These are phyloP conservation scores for Magnaporthiopsis incrustans DNA, from an alignment of 2,329 filamentous ascomycete genomes.

Conservation along the genomic window DNA sequence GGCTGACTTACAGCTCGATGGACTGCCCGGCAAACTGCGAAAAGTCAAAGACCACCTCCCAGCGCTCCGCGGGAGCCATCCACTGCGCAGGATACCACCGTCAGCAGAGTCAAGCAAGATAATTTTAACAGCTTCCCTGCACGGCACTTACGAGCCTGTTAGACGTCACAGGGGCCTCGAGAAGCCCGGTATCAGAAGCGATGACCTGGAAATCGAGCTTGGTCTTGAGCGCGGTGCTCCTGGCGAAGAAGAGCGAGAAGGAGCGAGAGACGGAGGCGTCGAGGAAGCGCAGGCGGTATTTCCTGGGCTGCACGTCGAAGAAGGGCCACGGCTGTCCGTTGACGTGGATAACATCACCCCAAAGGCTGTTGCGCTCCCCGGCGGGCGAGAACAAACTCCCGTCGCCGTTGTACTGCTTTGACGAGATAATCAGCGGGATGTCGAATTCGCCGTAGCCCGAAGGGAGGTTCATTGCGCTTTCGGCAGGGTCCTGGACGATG, in stretches of 20 bases:
- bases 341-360: constrained; percentile 49
- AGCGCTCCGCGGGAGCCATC: constrained; percentile 48
- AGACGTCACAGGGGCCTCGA: constrained; percentile 31
- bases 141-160: neutral
- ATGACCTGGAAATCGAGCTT: constrained; percentile 43
- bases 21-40: constrained; percentile 37
- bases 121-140: too few species aligned
- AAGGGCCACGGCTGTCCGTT: constrained; percentile 54
- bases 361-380: constrained; percentile 37
- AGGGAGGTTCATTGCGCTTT: constrained; percentile 42
- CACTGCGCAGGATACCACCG: constrained; percentile 12
- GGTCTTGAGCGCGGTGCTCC: constrained; percentile 20
- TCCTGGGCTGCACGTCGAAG: constrained; percentile 49
- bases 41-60: constrained; percentile 51
- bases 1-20: constrained; percentile 24
- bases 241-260: constrained; percentile 39
- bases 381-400: constrained; percentile 39
- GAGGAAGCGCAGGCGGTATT: constrained; percentile 49
- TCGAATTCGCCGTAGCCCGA: constrained; percentile 42
- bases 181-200: constrained; percentile 44
- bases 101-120: neutral
- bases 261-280: constrained; percentile 39
- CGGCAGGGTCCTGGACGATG: constrained; percentile 41
- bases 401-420: constrained; percentile 43
- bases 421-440: constrained; percentile 38